phyloP scores from a whole-genome alignment of 2,329 filamentous ascomycete genomes.

The Diaporthe amygdali region DNA sequence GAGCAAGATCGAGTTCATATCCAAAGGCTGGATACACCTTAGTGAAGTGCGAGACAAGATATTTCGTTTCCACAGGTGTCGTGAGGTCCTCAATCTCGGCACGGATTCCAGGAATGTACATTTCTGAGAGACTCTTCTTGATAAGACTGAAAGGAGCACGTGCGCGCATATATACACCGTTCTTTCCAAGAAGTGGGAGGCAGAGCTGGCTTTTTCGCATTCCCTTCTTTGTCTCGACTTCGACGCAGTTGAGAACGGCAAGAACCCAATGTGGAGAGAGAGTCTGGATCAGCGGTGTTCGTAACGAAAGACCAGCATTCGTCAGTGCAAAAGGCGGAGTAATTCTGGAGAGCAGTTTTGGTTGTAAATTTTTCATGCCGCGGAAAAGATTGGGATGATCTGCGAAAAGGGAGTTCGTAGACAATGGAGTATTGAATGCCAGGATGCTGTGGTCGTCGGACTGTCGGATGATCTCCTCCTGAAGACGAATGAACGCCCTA shows the following conservation, averaged over 20 bases:
- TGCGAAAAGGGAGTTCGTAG: slow-evolving; percentile 27
- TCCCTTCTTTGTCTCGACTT: slow-evolving; percentile 45
- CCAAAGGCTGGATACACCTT: slow-evolving; percentile 28
- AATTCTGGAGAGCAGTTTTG: slow-evolving; percentile 19
- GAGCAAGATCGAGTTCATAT: slow-evolving; percentile 26
- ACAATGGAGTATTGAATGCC: slow-evolving; percentile 26
- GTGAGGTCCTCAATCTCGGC: slow-evolving; percentile 26
- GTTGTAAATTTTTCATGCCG: slow-evolving; percentile 16
- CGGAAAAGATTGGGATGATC: slow-evolving; percentile 28
- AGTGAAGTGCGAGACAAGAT: slow-evolving; percentile 28
- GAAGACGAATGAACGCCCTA: slow-evolving; percentile 32
- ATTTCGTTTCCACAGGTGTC: slow-evolving; percentile 19
- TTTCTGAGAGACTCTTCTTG: slow-evolving; percentile 16
- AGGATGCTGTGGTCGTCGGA: slow-evolving; percentile 21
- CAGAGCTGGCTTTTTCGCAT: slow-evolving; percentile 53
- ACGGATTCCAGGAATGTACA: background rate
- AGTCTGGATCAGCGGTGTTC: slow-evolving; percentile 28
- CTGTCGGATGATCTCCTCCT: slow-evolving; percentile 31
- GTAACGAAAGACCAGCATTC: slow-evolving; percentile 29
- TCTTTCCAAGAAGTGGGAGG: slow-evolving; percentile 42
- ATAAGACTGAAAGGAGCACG: slow-evolving; percentile 27
- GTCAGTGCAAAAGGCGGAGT: slow-evolving; percentile 29
- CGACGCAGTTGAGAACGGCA: slow-evolving; percentile 53
- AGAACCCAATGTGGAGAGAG: slow-evolving; percentile 42
- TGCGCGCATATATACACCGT: slow-evolving; percentile 28